Evolutionary conservation across 306 rosid genomes (phyloP), one percentile per base, ranked within the genome.

Genomic region (Rosa multiflora): DNA sequence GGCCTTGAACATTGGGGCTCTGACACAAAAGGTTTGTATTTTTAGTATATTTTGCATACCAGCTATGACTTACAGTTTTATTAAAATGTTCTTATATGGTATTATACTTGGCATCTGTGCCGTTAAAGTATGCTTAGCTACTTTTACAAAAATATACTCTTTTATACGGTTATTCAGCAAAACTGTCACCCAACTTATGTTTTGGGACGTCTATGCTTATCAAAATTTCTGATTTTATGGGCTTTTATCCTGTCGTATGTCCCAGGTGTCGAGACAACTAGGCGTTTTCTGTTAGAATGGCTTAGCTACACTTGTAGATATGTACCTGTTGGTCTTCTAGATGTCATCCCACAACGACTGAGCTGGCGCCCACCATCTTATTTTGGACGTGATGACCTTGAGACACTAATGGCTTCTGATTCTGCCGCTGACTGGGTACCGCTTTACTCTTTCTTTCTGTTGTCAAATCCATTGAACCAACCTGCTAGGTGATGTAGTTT

Each of bases 1-100:
- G 99, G 99, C 66, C 99, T 95, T 69, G 84, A 92, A 71, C 97
- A 95, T 74, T 92, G 97, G 99, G 99, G 98, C 52, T 95, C 99
- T 71, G 97, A 95, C 85, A 85, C 90, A 3, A 95, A 95, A 95
- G 99, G 99, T 95, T 73, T 70, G 35, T 53, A 23, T 55, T 35
- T 15, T 69, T 81, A 62, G 29, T 42, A 66, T 51, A 0, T 56
- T 32, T 2, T 7, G 47, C 21, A 4, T 56, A 7, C 26, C 23
- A 7, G 37, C 37, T n/a, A 44, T 39, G 23, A 55, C 14, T 56
- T 42, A 7, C 17, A 4, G 29, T 26, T 39, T 1, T 8, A 26
- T 18, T 47, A 66, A 11, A 29, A 32, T 15, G 21, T 66, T 21
- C 40, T 43, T 17, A 44, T 12, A 20, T 53, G 67, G 67, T 21